Percentiles rank a stretch among this genome's conserved stretches.
These are phyloP conservation scores for Juglanconis sp. DNA, from an alignment of 2,329 filamentous ascomycete genomes.

Conservation along the genomic window DNA sequence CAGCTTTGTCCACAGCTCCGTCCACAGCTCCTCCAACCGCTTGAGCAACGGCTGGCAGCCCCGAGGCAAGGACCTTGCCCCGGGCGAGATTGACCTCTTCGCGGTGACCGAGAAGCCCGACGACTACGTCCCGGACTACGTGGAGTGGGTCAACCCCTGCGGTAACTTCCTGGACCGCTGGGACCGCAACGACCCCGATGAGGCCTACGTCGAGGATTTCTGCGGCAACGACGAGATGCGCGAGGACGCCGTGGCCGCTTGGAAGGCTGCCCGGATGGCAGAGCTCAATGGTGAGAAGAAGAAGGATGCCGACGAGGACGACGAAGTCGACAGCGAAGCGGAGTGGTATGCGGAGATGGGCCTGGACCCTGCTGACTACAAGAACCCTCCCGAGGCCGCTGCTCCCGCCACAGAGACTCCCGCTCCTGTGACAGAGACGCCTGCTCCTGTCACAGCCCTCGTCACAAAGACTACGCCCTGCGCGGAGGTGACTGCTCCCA, in stretches of 20 bases:
- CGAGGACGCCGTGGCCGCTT: neutral
- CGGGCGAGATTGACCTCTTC: no score
- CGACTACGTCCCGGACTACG: no score
- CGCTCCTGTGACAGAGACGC: neutral
- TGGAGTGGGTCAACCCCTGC: no score
- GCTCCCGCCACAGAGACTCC: neutral
- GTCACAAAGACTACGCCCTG: no score
- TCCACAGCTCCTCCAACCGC: no score
- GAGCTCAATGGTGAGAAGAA: neutral
- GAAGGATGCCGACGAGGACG: neutral
- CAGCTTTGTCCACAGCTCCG: no score
- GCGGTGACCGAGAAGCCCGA: no score
- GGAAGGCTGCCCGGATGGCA: neutral
- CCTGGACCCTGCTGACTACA: no score
- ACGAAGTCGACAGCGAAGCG: neutral
- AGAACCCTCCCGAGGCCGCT: neutral
- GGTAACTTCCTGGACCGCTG: neutral
- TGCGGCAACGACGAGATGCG: neutral
- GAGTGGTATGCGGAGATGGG: neutral
- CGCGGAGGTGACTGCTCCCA: neutral
- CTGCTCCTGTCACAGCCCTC: neutral
- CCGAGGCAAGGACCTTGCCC: no score
- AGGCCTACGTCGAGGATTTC: neutral
- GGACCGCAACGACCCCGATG: neutral
- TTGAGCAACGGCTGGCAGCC: no score